Evolutionary conservation across 2,329 filamentous ascomycete species (phyloP), one percentile per base, ranked within the genome.

Genomic region (Aspergillus tubingensis): DNA sequence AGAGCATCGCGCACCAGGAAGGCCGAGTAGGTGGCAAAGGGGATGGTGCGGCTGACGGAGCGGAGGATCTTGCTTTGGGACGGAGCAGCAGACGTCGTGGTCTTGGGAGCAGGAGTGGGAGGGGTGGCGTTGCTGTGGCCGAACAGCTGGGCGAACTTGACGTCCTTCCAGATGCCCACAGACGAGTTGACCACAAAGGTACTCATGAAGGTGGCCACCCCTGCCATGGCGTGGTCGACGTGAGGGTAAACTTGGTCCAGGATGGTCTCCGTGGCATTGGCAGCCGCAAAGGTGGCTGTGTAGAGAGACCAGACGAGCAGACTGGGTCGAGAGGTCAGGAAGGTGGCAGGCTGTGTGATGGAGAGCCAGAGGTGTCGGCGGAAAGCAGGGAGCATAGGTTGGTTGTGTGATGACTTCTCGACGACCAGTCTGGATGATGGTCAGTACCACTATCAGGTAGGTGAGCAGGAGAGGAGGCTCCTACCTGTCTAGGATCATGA

Each of bases 221-320:
- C 78, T 1, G 88, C 82, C 6, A 56, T 49, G n/a, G 86, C 80
- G 68, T 79, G 11, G 87, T 83, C 56, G 85, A 81, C 85, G 7
- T 77, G 73, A 69, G 83, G 77, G 47, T 78, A 73, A 3, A 85
- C 65, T 3, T 88, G 89, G 5, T 89, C 87, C 51, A 86, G 51
- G 30, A 85, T 76, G 0, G 92, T 96, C 79, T 96, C 92, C 71
- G 95, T 84, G 8, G 83, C 78, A 80, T 96, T 96, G 64, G 92
- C 92, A 2, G 90, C 91, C 8, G 92, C 79, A 79, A 96, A 96
- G 58, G 92, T 96, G 66, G 90, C 88, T 65, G 87, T 90, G 80
- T 96, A 96, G 47, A 95, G 81, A 54, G 77, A 73, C 66, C 76
- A 77, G 43, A 79, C 72, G 2, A 78, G 67, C 51, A 74, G 70